A percentile compares a stretch with the other conserved stretches of the same genome.
Evolutionary conservation across 2,329 filamentous ascomycete species (phyloP).

Genomic region (Colletotrichum siamense): DNA sequence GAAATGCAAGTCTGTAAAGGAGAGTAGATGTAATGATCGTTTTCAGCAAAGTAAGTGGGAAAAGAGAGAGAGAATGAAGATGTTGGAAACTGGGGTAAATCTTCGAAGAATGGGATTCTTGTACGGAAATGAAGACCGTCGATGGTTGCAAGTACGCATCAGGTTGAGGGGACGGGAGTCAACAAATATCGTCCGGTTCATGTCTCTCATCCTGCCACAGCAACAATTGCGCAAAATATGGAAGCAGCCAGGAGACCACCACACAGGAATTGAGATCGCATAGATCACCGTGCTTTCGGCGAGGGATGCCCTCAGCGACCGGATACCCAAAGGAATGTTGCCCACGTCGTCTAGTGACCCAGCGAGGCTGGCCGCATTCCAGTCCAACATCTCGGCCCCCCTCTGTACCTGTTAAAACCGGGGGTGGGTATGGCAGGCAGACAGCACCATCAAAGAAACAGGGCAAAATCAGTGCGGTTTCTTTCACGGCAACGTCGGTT

Average conservation of each 20-base stretch:
- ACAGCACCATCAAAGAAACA: conserved; percentile 1
- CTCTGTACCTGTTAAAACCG: neutral
- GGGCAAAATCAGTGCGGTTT: neutral
- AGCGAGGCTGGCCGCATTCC: conserved; percentile 21
- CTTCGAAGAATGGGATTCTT: conserved; percentile 22
- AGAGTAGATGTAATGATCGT: conserved; percentile 8
- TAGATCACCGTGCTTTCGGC: conserved; percentile 18
- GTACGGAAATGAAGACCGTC: conserved; percentile 21
- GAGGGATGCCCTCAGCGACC: conserved; percentile 8
- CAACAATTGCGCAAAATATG: conserved; percentile 19
- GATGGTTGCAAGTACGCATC: conserved; percentile 18
- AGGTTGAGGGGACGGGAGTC: conserved; percentile 16
- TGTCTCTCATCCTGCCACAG: conserved; percentile 20
- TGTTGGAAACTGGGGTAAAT: conserved; percentile 5
- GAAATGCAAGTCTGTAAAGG: neutral
- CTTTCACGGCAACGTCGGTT: conserved; percentile 4
- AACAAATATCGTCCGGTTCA: conserved; percentile 21
- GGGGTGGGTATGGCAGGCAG: neutral
- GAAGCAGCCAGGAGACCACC: conserved; percentile 10
- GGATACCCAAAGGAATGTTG: conserved; percentile 18
- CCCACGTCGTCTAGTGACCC: conserved; percentile 18
- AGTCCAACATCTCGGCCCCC: neutral
- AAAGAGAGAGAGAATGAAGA: conserved; percentile 15
- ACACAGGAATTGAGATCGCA: conserved; percentile 16
- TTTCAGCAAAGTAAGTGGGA: neutral